phyloP scores from a whole-genome alignment of 176 grass and related monocot genomes.

The Oryza longistaminata region DNA sequence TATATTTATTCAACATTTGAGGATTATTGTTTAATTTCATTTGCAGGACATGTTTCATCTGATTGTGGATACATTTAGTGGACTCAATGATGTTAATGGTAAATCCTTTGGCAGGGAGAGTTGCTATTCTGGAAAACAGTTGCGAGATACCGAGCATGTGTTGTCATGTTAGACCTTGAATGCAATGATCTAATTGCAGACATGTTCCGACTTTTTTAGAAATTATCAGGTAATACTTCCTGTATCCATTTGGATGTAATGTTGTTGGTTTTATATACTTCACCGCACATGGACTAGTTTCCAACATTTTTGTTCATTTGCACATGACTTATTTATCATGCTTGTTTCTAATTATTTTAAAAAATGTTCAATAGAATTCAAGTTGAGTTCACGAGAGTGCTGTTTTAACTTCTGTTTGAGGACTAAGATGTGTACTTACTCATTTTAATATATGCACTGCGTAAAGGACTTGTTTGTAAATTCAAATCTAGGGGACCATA shows the following conservation, averaged over 20 bases:
- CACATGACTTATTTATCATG: constrained; percentile 20
- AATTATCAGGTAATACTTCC: constrained; percentile 68
- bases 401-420: constrained; percentile 17
- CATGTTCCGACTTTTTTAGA: constrained; percentile 83
- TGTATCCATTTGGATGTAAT: not conserved
- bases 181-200: constrained; percentile 95
- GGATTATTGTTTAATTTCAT: not conserved
- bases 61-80: constrained; percentile 85
- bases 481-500: not conserved
- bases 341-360: constrained; percentile 37
- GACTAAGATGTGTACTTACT: not conserved
- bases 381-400: not conserved
- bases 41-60: constrained; percentile 90
- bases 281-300: constrained; percentile 2
- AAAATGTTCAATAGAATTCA: not conserved
- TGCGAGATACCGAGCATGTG: constrained; percentile 95
- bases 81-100: constrained; percentile 72
- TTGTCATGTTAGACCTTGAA: constrained; percentile 99
- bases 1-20: constrained; percentile 35
- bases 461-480: not conserved
- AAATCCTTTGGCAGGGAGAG: constrained; percentile 77
- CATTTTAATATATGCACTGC: not conserved
- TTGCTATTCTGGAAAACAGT: constrained; percentile 94
- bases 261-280: constrained; percentile 1
- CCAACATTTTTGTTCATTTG: not conserved